Evolutionary conservation across 176 grass and related monocot genomes (phyloP), one percentile per base, ranked within the genome.

Genomic region (Carex scoparia): DNA sequence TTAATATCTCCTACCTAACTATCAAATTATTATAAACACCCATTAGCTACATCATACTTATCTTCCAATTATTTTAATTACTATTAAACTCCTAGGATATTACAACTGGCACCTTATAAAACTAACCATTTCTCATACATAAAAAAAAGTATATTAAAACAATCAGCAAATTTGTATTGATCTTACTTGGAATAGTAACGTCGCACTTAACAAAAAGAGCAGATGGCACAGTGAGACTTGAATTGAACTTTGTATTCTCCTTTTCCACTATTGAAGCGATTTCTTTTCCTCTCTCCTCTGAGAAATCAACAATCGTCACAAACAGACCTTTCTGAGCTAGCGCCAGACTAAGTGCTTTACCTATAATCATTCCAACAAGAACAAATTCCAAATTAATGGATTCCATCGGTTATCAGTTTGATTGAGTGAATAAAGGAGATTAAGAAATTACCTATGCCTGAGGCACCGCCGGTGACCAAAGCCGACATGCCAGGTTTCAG

Each of bases 401-500:
- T 77, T 56, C 0, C 19, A 53, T 51, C 8, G 11, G 1, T 56
- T 2, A 31, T 55, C 32, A 12, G 15, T 42, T 10, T 51, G 72
- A 51, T 31, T 57, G 18, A 15, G 35, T 32, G 40, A 30, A 7
- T 4, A 67, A 61, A 18, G 18, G 7, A 67, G 28, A 16, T 13
- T 65, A 65, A 46, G 7, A n/a, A 18, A 61, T 87, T 92, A 95
- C 97, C 97, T 44, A 99, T 99, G 63, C 97, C 97, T 65, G 93
- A 91, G 61, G 88, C 93, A 61, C 90, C 97, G 67, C 97, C 97
- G 40, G 96, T 99, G 81, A 99, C 90, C 78, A 99, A 87, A 35
- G 83, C 97, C 40, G 97, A 95, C 93, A 99, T 84, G 73, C 93
- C 97, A 73, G 97, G 90, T 87, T 92, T 99, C 30, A 99, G 93